phyloP scores from a whole-genome alignment of 2,329 filamentous ascomycete species.

The Penicillium sp. region DNA sequence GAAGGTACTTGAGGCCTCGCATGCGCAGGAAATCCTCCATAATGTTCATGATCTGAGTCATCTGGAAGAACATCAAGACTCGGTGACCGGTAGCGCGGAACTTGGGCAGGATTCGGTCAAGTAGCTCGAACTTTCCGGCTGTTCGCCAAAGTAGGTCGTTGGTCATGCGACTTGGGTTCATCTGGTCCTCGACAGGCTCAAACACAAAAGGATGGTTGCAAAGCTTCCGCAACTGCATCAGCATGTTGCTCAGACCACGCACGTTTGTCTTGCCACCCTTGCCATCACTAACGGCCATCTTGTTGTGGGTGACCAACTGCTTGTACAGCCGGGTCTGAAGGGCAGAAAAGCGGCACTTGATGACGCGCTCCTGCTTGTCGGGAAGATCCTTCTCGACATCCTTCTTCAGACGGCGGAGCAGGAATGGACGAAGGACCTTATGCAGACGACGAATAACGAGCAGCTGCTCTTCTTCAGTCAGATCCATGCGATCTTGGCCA shows the following conservation, averaged over 20 bases:
- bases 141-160: slow-evolving; percentile 96
- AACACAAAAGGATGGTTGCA: slow-evolving; percentile 99
- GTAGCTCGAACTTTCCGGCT: slow-evolving; percentile 92
- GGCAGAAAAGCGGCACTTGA: slow-evolving; percentile 98
- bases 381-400: slow-evolving; percentile 98
- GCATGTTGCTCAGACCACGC: slow-evolving; percentile 97
- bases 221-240: slow-evolving; percentile 98
- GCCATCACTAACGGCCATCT: slow-evolving; percentile 88
- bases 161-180: slow-evolving; percentile 85
- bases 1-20: slow-evolving; percentile 80
- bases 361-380: slow-evolving; percentile 98
- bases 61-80: slow-evolving; percentile 99
- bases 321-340: slow-evolving; percentile 94
- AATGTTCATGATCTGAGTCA: slow-evolving; percentile 99
- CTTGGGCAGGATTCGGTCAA: slow-evolving; percentile 91
- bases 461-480: slow-evolving; percentile 99
- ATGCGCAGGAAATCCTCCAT: slow-evolving; percentile 97
- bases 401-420: slow-evolving; percentile 97
- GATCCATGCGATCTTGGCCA: slow-evolving; percentile 96
- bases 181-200: slow-evolving; percentile 95
- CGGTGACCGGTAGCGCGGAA: slow-evolving; percentile 89
- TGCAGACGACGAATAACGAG: slow-evolving; percentile 97
- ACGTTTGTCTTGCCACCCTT: slow-evolving; percentile 94
- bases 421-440: slow-evolving; percentile 95
- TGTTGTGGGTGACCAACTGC: slow-evolving; percentile 95